Conservation (phyloP, 2,329 filamentous ascomycete genomes). For the Arthrobotrys entomopaga region DNA sequence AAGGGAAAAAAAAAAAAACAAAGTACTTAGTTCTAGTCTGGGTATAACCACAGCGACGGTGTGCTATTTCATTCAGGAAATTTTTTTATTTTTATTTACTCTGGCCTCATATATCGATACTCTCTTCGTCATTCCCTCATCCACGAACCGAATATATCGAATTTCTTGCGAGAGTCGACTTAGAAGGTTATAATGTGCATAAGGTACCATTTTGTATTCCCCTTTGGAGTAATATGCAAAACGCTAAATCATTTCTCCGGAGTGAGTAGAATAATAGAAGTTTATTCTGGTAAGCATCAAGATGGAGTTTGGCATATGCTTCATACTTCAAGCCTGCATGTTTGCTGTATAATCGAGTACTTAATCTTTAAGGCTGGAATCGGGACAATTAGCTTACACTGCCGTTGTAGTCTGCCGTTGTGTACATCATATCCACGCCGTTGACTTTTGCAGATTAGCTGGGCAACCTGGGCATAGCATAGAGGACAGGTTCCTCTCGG, state of each 20-base stretch:
- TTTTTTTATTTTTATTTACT: too few relatives aligned
- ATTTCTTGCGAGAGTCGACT: too few relatives aligned
- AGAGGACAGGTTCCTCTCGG: conserved; percentile 40
- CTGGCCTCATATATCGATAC: too few relatives aligned
- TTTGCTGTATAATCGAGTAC: not conserved
- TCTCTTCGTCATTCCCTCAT: not conserved
- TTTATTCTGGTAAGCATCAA: conserved; percentile 37
- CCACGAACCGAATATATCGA: too few relatives aligned
- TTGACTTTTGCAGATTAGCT: conserved; percentile 46
- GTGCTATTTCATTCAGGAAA: too few relatives aligned
- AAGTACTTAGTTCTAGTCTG: too few relatives aligned
- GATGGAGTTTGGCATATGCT: not conserved
- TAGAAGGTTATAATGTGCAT: conserved; percentile 18
- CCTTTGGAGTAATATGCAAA: not conserved
- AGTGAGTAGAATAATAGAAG: conserved; percentile 38
- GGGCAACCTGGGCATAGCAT: conserved; percentile 44
- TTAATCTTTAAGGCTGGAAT: conserved; percentile 15
- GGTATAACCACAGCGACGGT: too few relatives aligned
- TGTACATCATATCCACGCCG: conserved; percentile 41
- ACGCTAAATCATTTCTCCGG: not conserved
- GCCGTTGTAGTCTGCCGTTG: conserved; percentile 38
- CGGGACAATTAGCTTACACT: not conserved
- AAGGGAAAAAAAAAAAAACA: too few relatives aligned
- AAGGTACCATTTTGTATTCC: conserved; percentile 9
- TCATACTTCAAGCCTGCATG: too few relatives aligned